A percentile compares a stretch with the other conserved stretches of the same genome.
Conservation (phyloP, 2,329 filamentous ascomycete genomes). For the Apiospora arundinis region DNA sequence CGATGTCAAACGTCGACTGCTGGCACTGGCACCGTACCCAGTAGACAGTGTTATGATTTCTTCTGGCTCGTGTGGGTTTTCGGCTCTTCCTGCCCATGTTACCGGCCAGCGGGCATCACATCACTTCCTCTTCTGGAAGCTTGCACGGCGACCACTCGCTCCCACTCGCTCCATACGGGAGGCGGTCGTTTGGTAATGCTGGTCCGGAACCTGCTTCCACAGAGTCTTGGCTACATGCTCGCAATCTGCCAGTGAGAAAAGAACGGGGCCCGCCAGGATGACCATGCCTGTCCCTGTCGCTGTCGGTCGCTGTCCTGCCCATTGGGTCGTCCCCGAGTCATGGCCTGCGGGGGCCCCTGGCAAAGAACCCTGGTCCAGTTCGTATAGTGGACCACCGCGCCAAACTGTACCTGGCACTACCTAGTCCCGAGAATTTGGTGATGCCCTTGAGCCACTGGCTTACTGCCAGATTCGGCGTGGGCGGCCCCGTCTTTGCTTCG, state of each 20-base stretch:
- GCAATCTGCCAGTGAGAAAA: background rate
- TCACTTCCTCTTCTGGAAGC: slow-evolving; percentile 1
- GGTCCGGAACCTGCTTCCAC: slow-evolving; percentile 5
- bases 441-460: background rate
- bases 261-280: background rate
- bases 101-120: background rate
- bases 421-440: slow-evolving; percentile 1
- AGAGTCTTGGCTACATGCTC: background rate
- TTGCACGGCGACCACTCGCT: background rate
- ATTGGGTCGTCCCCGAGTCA: slow-evolving; percentile 12
- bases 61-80: background rate
- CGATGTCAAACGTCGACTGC: no score
- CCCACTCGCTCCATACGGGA: background rate
- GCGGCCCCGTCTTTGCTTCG: background rate
- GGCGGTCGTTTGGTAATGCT: background rate
- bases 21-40: background rate
- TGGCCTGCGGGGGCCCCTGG: background rate
- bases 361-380: background rate
- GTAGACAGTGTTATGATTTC: background rate
- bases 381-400: slow-evolving; percentile 5
- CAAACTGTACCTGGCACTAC: background rate
- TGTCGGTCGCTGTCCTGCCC: background rate
- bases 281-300: background rate
- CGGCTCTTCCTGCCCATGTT: background rate
- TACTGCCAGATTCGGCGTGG: background rate